These are phyloP conservation scores for Leucocoprinus birnbaumii DNA, from an alignment of 768 basidiomycete genomes.

Conservation along the genomic window DNA sequence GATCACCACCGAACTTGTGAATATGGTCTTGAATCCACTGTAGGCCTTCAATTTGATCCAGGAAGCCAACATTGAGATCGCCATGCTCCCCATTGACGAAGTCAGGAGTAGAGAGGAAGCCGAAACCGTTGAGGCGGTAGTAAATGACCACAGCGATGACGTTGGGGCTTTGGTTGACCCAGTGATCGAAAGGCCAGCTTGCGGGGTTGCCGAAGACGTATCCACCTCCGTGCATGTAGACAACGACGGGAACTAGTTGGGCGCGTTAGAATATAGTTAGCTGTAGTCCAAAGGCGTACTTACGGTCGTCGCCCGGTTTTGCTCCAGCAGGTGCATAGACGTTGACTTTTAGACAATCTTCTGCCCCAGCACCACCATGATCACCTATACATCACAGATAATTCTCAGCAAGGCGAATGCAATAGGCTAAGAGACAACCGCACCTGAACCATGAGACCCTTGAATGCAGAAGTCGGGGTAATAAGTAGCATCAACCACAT, in stretches of 20 bases:
- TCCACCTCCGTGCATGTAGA: constrained; percentile 50
- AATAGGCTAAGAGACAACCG: not conserved
- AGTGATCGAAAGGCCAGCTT: constrained; percentile 65
- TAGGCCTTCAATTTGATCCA: constrained; percentile 58
- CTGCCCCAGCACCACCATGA: constrained; percentile 60
- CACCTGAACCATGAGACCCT: constrained; percentile 20
- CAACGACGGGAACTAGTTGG: constrained; percentile 38
- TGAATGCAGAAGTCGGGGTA: constrained; percentile 63
- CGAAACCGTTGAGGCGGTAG: constrained; percentile 61
- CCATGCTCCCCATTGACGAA: constrained; percentile 35
- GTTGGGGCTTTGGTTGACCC: constrained; percentile 60
- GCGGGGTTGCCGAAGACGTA: constrained; percentile 58
- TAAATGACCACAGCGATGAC: constrained; percentile 65
- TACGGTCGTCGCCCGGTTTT: constrained; percentile 43
- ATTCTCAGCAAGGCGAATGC: too few species aligned
- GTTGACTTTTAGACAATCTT: constrained; percentile 69
- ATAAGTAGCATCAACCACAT: constrained; percentile 45
- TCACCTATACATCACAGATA: constrained; percentile 22
- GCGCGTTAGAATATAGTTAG: not conserved
- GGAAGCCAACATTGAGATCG: constrained; percentile 52
- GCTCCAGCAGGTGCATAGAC: constrained; percentile 54
- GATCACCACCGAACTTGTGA: constrained; percentile 60
- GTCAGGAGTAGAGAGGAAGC: constrained; percentile 56
- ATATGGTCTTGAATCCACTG: constrained; percentile 65
- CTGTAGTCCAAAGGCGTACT: constrained; percentile 15